Base-by-base conservation (phyloP, 441 rosid genomes). In the Gossypium schwendimanii region DNA sequence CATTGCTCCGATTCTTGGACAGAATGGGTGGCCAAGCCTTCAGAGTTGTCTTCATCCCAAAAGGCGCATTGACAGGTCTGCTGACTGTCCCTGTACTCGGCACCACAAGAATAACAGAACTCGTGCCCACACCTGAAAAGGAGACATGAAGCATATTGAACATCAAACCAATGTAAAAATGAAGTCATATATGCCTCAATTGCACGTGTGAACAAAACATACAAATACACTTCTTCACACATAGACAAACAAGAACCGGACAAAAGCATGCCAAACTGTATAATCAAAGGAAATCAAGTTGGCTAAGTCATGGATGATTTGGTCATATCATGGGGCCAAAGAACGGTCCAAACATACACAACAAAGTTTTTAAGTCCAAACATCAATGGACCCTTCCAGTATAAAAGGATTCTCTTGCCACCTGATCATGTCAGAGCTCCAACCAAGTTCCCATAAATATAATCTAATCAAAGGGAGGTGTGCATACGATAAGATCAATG, bases 31-130 rank as follows among this genome's bases (percentile, higher is more conserved):
- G 75, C 75, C 63, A 75, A 78, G 70, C 84, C 89, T 47, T 79
- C 97, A 0, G 84, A 70, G 69, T 79, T 82, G 15, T 88, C 91
- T 73, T 89, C 93, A 0, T 88, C 93, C 99, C 99, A 94, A 61
- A 89, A 91, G 26, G 92, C 90, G 18, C 99, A 94, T 44, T 84
- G 93, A 76, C 99, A 94, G 36, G 79, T 83, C 81, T 92, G 97
- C 41, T 85, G 96, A 67, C 90, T 87, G 20, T 77, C 86, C 77
- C 85, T 84, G 77, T 91, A 92, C 74, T 89, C 98, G 0, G 90
- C 94, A 71, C 99, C 98, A 77, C 98, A 94, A 0, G 92, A 88
- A 82, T 89, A 94, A 76, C 98, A 94, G 79, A 92, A 92, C 86
- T 92, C 96, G 0, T 92, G 96, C 68, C 97, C 85, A 0, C 99